Evolutionary conservation across 2,329 filamentous ascomycete genomes (phyloP), one percentile per base, ranked within the genome.

Genomic region (Beauveria varroae): DNA sequence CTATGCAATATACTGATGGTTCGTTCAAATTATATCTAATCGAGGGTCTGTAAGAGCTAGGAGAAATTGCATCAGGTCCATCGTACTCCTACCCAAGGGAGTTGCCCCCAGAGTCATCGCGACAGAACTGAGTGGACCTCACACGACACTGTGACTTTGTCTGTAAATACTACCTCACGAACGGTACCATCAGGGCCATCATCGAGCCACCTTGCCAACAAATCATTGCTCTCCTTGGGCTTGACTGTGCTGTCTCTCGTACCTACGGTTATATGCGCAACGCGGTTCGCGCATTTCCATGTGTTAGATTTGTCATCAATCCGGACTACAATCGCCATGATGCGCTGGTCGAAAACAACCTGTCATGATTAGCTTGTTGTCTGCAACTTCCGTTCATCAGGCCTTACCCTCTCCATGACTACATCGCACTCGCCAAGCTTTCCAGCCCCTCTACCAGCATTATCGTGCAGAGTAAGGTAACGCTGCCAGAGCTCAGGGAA

Each of bases 301-400:
- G 77, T 76, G 49, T 71, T 75, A 63, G 73, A 75, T 16, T 82
- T 75, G 61, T 86, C 84, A 6, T 84, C 75, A 3, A 96, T 78
- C 10, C 93, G 85, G 18, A 91, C 91, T 3, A 96, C 90, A 62
- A 99, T 88, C 6, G 91, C 88, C 95, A 99, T 98, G 69, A 98
- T 79, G 5, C 91, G 84, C 64, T 87, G 80, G 69, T 98, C 89
- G 81, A 88, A 98, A 9, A 99, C 86, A 53, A 97, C 75, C 79
- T 81, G 51, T 3, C 7, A 24, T 40, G 10, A n/a, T 57, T 40
- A 57, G 54, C 54, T n/a, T 49, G 12, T 49, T 5, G 47, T 37
- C 18, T 44, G 20, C 30, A 30, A 28, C n/a, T 40, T 9, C 30
- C 20, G 5, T 10, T n/a, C 6, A n/a, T 12, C 28, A 20, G 20